Base-by-base conservation (phyloP, 208 protist genomes). In the Acanthamoeba healyi region DNA sequence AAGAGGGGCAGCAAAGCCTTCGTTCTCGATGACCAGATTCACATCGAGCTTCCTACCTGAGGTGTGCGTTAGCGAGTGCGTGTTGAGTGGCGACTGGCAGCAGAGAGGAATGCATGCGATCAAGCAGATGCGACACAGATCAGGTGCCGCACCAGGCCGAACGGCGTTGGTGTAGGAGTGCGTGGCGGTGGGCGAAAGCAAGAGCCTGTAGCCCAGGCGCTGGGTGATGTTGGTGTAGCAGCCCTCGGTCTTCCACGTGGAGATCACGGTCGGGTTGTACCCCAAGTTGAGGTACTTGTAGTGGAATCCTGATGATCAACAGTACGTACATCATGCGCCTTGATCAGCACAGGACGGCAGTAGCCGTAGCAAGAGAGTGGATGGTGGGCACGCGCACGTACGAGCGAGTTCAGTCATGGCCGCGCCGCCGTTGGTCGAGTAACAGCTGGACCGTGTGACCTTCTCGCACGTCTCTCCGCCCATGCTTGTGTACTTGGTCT, bases 331-430 rank as follows among this genome's bases (percentile, higher is more conserved):
- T 54, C 49, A 15, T 54, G 10, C 6, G 49, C 10, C 49, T 6
- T 19, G 49, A 6, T 54, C 49, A 15, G 49, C 49, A 19, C 49
- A 19, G 49, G 15, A 19, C 49, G 10, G 10, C 6, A 6, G 15
- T 54, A 54, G n/a, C n/a, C n/a, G n/a, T n/a, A n/a, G n/a, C n/a
- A n/a, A n/a, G n/a, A n/a, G n/a, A n/a, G n/a, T n/a, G n/a, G n/a
- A n/a, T n/a, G n/a, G n/a, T n/a, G 6, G 49, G 49, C 61, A 70
- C 7, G 14, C 22, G 61, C 26, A 38, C 65, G 65, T 74, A 74
- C 65, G 65, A 17, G 65, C 65, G 36, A 74, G 65, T 42, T 74
- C 65, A 17, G n/a, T 42, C 65, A 74, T 74, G 36, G 65, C 65
- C n/a, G 65, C 65, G 2, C 65, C 65, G n/a, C 65, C 65, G 36